A percentile compares a stretch with the other conserved stretches of the same genome.
Evolutionary conservation across 2,329 filamentous ascomycete genomes (phyloP).

Genomic region (Cadophora sp.): DNA sequence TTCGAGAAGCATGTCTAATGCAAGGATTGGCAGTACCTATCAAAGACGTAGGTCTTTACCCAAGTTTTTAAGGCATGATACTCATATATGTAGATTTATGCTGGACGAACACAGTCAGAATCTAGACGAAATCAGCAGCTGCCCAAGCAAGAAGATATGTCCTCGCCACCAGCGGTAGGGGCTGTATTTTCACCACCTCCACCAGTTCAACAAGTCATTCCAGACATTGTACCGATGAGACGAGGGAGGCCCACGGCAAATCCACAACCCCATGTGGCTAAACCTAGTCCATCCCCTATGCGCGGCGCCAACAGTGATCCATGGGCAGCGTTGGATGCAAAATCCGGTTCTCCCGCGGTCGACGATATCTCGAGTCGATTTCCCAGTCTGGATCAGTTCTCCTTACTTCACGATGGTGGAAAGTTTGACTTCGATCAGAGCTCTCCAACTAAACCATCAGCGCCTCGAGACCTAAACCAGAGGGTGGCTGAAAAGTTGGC

Average conservation of each 20-base stretch:
- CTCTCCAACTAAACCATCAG: conserved; percentile 54
- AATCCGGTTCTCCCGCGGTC: conserved; percentile 57
- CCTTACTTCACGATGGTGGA: conserved; percentile 82
- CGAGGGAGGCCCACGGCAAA: conserved; percentile 75
- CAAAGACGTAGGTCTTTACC: conserved; percentile 73
- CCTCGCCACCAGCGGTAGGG: conserved; percentile 69
- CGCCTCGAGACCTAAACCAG: conserved; percentile 64
- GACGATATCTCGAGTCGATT: conserved; percentile 89
- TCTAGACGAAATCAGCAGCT: conserved; percentile 63
- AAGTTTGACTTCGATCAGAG: conserved; percentile 83
- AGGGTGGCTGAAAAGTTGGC: conserved; percentile 78
- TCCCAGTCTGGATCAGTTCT: conserved; percentile 91
- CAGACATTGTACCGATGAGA: conserved; percentile 93
- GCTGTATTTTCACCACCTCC: conserved; percentile 81
- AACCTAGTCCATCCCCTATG: conserved; percentile 72
- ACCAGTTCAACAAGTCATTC: conserved; percentile 75
- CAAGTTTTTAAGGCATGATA: conserved; percentile 7
- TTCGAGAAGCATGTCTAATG: conserved; percentile 88
- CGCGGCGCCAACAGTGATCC: conserved; percentile 78
- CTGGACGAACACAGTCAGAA: conserved; percentile 69
- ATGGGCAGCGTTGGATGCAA: conserved; percentile 86
- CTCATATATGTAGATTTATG: conserved; percentile 68
- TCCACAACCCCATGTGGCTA: conserved; percentile 53
- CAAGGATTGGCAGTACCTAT: conserved; percentile 86
- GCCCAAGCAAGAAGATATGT: conserved; percentile 58